Evolutionary conservation across 768 basidiomycete species (phyloP).

Genomic region (Leccinum rimulosum): DNA sequence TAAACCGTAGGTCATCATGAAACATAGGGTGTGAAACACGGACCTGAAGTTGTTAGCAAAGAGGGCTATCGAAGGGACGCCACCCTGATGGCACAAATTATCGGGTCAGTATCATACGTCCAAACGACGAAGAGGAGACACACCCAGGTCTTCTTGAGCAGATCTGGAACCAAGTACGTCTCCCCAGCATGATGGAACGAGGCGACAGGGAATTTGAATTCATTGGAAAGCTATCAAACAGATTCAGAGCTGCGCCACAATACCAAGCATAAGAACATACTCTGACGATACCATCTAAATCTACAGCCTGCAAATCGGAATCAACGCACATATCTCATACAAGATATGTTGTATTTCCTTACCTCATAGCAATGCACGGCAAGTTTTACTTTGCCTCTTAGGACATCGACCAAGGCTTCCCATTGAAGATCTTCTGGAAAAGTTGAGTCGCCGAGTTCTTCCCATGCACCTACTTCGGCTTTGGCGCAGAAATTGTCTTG

Average conservation of each 20-base stretch:
- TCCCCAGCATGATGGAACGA: slow-evolving; percentile 81
- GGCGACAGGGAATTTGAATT: slow-evolving; percentile 78
- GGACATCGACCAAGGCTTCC: slow-evolving; percentile 76
- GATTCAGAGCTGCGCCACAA: background rate
- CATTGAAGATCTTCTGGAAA: slow-evolving; percentile 67
- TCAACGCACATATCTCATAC: background rate
- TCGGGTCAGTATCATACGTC: background rate
- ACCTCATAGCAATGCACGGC: slow-evolving; percentile 39
- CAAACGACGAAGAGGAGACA: slow-evolving; percentile 1
- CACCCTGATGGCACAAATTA: slow-evolving; percentile 39
- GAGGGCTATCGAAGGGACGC: slow-evolving; percentile 72
- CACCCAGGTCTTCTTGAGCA: slow-evolving; percentile 70
- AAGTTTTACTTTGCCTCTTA: slow-evolving; percentile 70
- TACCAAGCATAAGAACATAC: slow-evolving; percentile 39
- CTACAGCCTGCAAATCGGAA: slow-evolving; percentile 46
- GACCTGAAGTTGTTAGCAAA: slow-evolving; percentile 57
- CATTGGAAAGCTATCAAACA: slow-evolving; percentile 61
- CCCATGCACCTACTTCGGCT: slow-evolving; percentile 47
- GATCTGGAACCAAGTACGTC: slow-evolving; percentile 77
- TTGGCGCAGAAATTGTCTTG: slow-evolving; percentile 74
- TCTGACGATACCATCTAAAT: slow-evolving; percentile 68
- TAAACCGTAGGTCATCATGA: background rate
- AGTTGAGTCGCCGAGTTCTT: slow-evolving; percentile 31
- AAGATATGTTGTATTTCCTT: background rate
- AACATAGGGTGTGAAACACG: background rate